Percentiles rank a stretch among this genome's conserved stretches.
Evolutionary conservation across 2,329 filamentous ascomycete species (phyloP).

Genomic region (Colletotrichum godetiae): DNA sequence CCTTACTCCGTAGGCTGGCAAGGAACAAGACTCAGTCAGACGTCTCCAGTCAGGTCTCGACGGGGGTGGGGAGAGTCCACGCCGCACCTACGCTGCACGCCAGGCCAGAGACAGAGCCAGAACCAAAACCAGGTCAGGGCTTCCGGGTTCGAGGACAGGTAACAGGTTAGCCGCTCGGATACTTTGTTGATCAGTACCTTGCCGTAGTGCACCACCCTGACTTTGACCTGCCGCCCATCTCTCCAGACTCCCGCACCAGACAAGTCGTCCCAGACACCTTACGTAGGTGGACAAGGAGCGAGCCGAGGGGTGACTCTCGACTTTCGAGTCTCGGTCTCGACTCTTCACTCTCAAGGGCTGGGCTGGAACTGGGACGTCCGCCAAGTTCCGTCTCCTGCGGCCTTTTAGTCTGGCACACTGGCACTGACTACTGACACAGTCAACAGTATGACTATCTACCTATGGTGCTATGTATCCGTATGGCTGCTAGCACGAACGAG

Average conservation of each 20-base stretch:
- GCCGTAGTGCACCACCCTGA: slow-evolving; percentile 8
- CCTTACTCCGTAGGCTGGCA: too few species aligned
- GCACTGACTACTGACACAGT: not conserved
- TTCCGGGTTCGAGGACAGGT: slow-evolving; percentile 24
- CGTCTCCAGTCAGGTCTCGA: slow-evolving; percentile 28
- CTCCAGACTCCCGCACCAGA: not conserved
- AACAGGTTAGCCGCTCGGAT: slow-evolving; percentile 12
- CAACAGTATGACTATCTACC: not conserved
- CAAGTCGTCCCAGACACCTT: not conserved
- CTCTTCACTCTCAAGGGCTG: not conserved
- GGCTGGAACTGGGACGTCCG: not conserved
- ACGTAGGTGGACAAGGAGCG: slow-evolving; percentile 5
- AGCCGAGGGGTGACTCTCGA: slow-evolving; percentile 3
- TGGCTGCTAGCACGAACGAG: too few species aligned
- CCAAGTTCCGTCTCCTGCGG: slow-evolving; percentile 8
- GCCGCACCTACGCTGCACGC: slow-evolving; percentile 24
- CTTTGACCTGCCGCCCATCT: slow-evolving; percentile 1
- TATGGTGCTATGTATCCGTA: too few species aligned
- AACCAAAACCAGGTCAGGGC: slow-evolving; percentile 34
- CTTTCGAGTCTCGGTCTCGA: too few species aligned
- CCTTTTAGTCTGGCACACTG: not conserved
- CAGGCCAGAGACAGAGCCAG: slow-evolving; percentile 19
- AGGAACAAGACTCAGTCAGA: slow-evolving; percentile 25
- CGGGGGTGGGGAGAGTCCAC: slow-evolving; percentile 30
- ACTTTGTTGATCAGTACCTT: slow-evolving; percentile 28